Base-by-base conservation (phyloP, 495 filamentous ascomycete species). In the Penicillium steckii region DNA sequence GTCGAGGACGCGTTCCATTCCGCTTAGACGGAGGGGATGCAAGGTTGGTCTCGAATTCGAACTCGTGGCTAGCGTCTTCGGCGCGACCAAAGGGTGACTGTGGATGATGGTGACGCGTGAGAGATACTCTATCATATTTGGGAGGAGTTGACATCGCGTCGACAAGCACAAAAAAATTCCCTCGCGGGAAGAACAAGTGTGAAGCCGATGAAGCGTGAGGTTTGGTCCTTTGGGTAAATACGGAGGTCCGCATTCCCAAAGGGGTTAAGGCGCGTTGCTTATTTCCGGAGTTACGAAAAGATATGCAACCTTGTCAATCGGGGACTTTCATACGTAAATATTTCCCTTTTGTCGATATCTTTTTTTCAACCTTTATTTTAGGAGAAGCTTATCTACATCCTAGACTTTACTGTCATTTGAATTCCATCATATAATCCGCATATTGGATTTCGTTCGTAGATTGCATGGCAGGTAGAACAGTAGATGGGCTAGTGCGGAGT, bases 71-170 rank as follows among this genome's bases (percentile, higher is more conserved):
- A 29, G 57, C 33, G 25, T 65, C 59, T 23, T 59, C 60, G 15
- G 72, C 68, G 61, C 62, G 68, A 48, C 59, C 62, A 51, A 72
- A 71, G 48, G 72, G 66, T 18, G 71, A 75, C 30, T 45, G 57
- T 47, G 66, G 58, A 8, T 64, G 45, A 52, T 64, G 51, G 44
- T 62, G 53, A 52, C 61, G 64, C 67, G 72, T 56, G 15, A 52
- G 56, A 17, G 54, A 52, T 12, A 53, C 48, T 27, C 50, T 55
- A 25, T 61, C 53, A 26, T 15, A 44, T 41, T 50, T 61, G 45
- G 42, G 52, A 46, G 54, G 52, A 23, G 43, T 54, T 56, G 45
- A 57, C 60, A 58, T 58, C 51, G 46, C 33, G 45, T 41, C 19
- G 38, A 41, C 38, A 3, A n/a, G 21, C 29, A 40, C 8, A 29